Evolutionary conservation across 2,329 filamentous ascomycete genomes (phyloP).

Genomic region (Pyricularia sp.): DNA sequence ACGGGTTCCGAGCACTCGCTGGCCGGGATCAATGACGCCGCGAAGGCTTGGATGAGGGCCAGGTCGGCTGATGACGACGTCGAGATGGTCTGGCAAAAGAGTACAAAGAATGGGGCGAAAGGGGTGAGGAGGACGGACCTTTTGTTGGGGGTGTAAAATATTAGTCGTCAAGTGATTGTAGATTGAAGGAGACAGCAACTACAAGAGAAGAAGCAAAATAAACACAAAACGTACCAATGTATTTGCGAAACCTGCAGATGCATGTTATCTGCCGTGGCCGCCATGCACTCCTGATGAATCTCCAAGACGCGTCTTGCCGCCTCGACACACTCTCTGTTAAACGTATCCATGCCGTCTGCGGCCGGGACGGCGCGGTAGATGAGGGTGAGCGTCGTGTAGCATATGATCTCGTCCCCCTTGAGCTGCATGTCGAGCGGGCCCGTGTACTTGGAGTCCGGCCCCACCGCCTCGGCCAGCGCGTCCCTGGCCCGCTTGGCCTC

Average conservation of each 20-base stretch:
- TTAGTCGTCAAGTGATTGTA: no score
- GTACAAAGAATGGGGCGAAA: neutral
- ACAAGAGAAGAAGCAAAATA: no score
- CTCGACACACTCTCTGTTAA: neutral
- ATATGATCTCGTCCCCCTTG: constrained; percentile 1
- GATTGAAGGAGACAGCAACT: no score
- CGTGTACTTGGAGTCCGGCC: neutral
- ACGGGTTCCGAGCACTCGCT: neutral
- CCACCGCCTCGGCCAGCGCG: constrained; percentile 44
- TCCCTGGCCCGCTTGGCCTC: constrained; percentile 93
- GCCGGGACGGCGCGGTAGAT: constrained; percentile 1
- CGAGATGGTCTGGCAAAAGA: constrained; percentile 50
- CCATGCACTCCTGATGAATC: neutral
- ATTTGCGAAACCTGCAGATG: neutral
- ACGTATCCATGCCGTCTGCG: neutral
- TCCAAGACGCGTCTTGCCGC: neutral
- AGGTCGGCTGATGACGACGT: constrained; percentile 67
- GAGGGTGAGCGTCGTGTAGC: constrained; percentile 1
- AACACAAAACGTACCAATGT: neutral
- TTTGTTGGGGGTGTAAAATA: no score
- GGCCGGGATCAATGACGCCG: neutral
- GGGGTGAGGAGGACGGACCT: constrained; percentile 1
- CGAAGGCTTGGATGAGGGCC: constrained; percentile 52
- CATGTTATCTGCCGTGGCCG: neutral
- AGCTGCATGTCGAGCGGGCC: neutral